These are phyloP conservation scores for Entelexis sorbosivorans DNA, from an alignment of 1,139 yeast species.

Conservation along the genomic window DNA sequence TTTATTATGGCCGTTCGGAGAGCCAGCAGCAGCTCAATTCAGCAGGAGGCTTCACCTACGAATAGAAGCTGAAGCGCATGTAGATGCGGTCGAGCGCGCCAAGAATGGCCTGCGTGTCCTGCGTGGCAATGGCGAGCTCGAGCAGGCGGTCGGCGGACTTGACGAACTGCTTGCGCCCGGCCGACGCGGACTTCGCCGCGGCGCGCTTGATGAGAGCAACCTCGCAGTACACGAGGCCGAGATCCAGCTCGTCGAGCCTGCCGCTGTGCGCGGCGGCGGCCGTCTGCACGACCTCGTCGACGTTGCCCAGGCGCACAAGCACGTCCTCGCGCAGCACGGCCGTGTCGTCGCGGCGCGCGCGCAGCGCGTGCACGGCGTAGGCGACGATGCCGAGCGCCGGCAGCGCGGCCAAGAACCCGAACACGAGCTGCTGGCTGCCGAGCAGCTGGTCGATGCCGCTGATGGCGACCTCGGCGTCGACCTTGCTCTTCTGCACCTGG, in stretches of 20 bases:
- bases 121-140: constrained; percentile 6
- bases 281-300: constrained; percentile 12
- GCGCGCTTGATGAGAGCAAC: constrained; percentile 4
- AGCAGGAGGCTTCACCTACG: background rate
- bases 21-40: too few relatives aligned
- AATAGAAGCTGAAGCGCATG: constrained; percentile 8
- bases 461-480: constrained; percentile 84
- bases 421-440: constrained; percentile 83
- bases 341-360: constrained; percentile 3
- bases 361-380: background rate
- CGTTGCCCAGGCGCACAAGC: constrained; percentile 2
- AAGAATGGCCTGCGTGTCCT: constrained; percentile 9
- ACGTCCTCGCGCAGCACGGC: constrained; percentile 4
- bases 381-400: constrained; percentile 37
- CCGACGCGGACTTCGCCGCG: background rate
- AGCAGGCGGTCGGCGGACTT: constrained; percentile 11
- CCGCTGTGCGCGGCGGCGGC: background rate
- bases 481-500: constrained; percentile 89
- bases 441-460: constrained; percentile 82
- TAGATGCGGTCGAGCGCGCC: constrained; percentile 15
- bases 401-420: constrained; percentile 79
- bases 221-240: constrained; percentile 16
- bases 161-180: constrained; percentile 7
- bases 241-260: constrained; percentile 6
- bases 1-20: too few relatives aligned